Evolutionary conservation across 441 rosid genomes (phyloP), one percentile per base, ranked within the genome.

Genomic region (Aleurites moluccanus): DNA sequence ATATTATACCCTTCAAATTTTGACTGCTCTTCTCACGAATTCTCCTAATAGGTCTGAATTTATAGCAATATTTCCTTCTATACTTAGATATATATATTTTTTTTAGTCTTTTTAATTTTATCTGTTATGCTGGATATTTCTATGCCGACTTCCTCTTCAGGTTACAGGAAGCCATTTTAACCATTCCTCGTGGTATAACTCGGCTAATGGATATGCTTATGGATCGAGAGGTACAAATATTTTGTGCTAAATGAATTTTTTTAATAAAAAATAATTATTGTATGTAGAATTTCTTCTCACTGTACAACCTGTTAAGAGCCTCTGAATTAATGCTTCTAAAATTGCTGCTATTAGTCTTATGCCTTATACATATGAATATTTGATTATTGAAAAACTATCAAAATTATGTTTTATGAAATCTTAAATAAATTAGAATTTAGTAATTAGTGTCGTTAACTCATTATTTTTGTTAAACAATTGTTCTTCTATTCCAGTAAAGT

Each of bases 161-260:
- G 88, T 90, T 96, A 82, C 98, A 96, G 93, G 99, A 96, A 87
- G 97, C 98, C 80, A 96, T 96, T 88, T 85, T 96, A 81, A 89
- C 91, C 68, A 92, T 91, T 83, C 99, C 99, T 73, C 99, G 97
- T 56, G 99, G 99, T 71, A 92, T 96, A 84, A 96, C 99, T 69
- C 87, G 94, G 73, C 94, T 96, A 56, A 93, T 96, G 99, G 99
- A 96, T 82, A 93, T 96, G 99, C 94, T 96, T 77, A 91, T 93
- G 97, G 99, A 93, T 83, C 95, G 98, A 70, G 99, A 96, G 99
- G 99, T 96, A 83, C 71, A 64, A 67, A 74, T 64, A 63, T 74
- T 56, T 23, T 53, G 16, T 30, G 14, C 27, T 16, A 16, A 67
- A 60, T 45, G 71, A 45, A 53, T 56, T 52, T 72, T 55, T 38